Conservation (phyloP, 345 rosid genomes). For the Nasturtium officinale region DNA sequence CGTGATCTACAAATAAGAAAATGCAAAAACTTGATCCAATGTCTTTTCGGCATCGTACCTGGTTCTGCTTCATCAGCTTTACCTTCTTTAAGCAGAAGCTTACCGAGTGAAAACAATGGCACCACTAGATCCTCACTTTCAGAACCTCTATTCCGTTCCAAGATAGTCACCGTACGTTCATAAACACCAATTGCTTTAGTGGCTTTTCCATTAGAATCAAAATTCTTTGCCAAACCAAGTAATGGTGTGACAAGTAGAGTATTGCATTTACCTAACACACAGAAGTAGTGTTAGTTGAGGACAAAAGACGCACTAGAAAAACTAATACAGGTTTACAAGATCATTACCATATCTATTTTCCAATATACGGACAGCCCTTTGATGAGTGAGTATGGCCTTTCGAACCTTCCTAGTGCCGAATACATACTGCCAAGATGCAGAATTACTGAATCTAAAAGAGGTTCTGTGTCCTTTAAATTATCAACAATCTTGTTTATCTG, state of each 20-base stretch:
- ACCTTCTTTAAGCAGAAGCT: slow-evolving; percentile 74
- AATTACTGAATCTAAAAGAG: slow-evolving; percentile 71
- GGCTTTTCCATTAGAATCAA: slow-evolving; percentile 60
- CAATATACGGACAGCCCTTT: slow-evolving; percentile 54
- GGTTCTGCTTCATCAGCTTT: slow-evolving; percentile 63
- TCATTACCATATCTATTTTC: slow-evolving; percentile 64
- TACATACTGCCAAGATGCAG: slow-evolving; percentile 84
- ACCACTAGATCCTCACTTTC: slow-evolving; percentile 76
- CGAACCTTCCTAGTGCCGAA: slow-evolving; percentile 65
- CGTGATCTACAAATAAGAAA: slow-evolving; percentile 20
- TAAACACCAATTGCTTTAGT: slow-evolving; percentile 60
- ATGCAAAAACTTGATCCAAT: not conserved
- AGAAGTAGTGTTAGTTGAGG: not conserved
- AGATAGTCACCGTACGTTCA: slow-evolving; percentile 55
- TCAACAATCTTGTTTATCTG: slow-evolving; percentile 71
- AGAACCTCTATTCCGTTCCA: slow-evolving; percentile 68
- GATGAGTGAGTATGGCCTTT: slow-evolving; percentile 57
- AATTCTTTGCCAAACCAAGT: slow-evolving; percentile 80
- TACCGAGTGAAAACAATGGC: slow-evolving; percentile 71
- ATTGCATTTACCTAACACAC: slow-evolving; percentile 53
- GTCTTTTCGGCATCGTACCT: slow-evolving; percentile 50
- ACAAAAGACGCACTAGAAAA: slow-evolving; percentile 4
- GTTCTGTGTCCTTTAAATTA: slow-evolving; percentile 51
- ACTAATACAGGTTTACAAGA: not conserved
- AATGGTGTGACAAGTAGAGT: slow-evolving; percentile 67